Evolutionary conservation across 306 rosid species (phyloP).

Genomic region (Pachyrhizus erosus): DNA sequence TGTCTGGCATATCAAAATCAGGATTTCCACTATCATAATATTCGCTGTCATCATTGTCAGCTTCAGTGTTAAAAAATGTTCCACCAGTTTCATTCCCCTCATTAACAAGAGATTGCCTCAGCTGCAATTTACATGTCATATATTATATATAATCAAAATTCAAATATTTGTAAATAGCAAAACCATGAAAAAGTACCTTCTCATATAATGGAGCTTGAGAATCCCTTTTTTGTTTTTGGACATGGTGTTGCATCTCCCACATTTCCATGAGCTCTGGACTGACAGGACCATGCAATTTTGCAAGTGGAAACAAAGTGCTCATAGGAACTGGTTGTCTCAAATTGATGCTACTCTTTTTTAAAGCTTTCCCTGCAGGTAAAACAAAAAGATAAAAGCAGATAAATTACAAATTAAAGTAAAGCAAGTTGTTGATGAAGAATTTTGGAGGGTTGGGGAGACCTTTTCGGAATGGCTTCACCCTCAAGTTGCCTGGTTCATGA

Average conservation of each 20-base stretch:
- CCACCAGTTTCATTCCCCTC: conserved; percentile 59
- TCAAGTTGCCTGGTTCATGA: conserved; percentile 86
- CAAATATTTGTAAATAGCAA: not conserved
- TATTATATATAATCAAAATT: conserved; percentile 10
- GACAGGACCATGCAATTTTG: conserved; percentile 78
- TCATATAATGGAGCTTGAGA: conserved; percentile 65
- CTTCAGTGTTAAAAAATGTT: conserved; percentile 50
- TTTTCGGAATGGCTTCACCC: conserved; percentile 84
- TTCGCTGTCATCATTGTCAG: conserved; percentile 60
- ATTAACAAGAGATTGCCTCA: conserved; percentile 69
- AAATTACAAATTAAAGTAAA: conserved; percentile 5
- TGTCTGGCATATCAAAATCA: conserved; percentile 62
- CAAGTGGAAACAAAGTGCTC: conserved; percentile 74
- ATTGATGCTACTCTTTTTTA: conserved; percentile 48
- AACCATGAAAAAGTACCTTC: conserved; percentile 54
- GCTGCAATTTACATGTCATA: conserved; percentile 59
- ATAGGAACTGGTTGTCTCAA: conserved; percentile 49
- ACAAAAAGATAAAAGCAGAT: conserved; percentile 19
- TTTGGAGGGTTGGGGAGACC: conserved; percentile 48
- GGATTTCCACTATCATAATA: conserved; percentile 51
- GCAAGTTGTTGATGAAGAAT: conserved; percentile 21
- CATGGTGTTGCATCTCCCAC: conserved; percentile 64
- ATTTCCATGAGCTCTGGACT: conserved; percentile 70
- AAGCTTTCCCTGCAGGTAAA: conserved; percentile 60
- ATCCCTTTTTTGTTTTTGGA: conserved; percentile 54